Percentiles rank a stretch among this genome's conserved stretches.
Conservation (phyloP, 1,284 basidiomycete species). For the Veloboletus limbatus region DNA sequence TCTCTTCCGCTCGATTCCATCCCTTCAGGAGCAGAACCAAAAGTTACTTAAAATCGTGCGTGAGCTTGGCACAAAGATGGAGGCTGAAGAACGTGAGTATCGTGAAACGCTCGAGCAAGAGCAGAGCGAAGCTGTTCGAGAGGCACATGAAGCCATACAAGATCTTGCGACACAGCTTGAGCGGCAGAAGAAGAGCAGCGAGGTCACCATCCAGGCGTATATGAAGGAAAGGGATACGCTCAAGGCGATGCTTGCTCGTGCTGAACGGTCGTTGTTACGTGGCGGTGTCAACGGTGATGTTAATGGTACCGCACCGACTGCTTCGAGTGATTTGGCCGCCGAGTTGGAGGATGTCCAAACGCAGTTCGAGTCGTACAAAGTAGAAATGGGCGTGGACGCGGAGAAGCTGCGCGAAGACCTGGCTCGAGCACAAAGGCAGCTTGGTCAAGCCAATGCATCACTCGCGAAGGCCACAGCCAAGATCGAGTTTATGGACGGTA, state of each 20-base stretch:
- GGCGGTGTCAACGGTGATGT: constrained; percentile 35
- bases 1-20: constrained; percentile 78
- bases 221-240: constrained; percentile 88
- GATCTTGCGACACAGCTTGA: constrained; percentile 76
- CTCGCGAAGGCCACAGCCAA: constrained; percentile 82
- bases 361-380: constrained; percentile 75
- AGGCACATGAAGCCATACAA: constrained; percentile 85
- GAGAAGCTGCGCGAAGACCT: constrained; percentile 70
- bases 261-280: constrained; percentile 31
- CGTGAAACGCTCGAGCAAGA: constrained; percentile 63
- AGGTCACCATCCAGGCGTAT: constrained; percentile 73
- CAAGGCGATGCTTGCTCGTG: constrained; percentile 65
- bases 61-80: constrained; percentile 76
- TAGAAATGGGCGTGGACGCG: constrained; percentile 76
- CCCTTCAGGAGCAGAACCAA: constrained; percentile 88
- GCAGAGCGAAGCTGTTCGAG: constrained; percentile 77
- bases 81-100: constrained; percentile 71
- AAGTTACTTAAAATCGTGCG: constrained; percentile 83
- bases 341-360: constrained; percentile 71
- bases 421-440: constrained; percentile 60
- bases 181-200: constrained; percentile 63
- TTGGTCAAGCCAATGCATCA: constrained; percentile 60
- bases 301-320: constrained; percentile 28
- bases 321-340: constrained; percentile 36
- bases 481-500: constrained; percentile 71